Evolutionary conservation across 2,329 filamentous ascomycete species (phyloP), one percentile per base, ranked within the genome.

Genomic region (Coniochaeta prunicola): DNA sequence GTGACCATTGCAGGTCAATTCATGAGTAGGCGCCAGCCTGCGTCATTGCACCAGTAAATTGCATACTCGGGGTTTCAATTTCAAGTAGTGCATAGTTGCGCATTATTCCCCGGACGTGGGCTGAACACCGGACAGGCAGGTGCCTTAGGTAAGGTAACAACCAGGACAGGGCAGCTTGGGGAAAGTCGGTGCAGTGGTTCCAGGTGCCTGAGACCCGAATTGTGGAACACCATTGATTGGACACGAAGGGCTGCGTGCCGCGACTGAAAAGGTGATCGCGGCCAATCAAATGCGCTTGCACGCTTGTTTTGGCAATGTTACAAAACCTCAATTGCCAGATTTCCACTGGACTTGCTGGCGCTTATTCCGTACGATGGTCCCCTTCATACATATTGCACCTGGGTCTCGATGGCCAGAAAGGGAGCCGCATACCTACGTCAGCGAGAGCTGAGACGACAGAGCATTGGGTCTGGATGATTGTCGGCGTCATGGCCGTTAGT

Each of bases 251-350:
- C 17, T 31, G 31, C 19, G 17, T n/a, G 53, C 53, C 53, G 53
- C 53, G 31, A 56, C 53, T 33, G 38, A 19, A n/a, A n/a, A 57
- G 12, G 60, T 28, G 38, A 33, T 56, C 36, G 30, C 24, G 3
- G n/a, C 60, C 60, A 62, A 60, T 62, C 26, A 56, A 5, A 57
- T 21, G 8, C 2, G 36, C 19, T 19, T 24, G n/a, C 48, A 58
- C 58, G 58, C 53, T 55, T 63, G 59, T 63, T 61, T 61, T 57
- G 57, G 26, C 38, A 58, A 57, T 36, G 57, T 61, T 57, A 53
- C 59, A 63, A 63, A 61, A 31, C 19, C 31, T 40, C 53, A 26
- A 58, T 10, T 6, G 50, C 3, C 40, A 38, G 13, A 13, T 9
- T 21, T 28, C 28, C 34, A 28, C 33, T 24, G 19, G 50, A 33